Percentiles rank a stretch among this genome's conserved stretches.
phyloP scores from a whole-genome alignment of 179 eudicot species.

The Heliamphora pulchella region DNA sequence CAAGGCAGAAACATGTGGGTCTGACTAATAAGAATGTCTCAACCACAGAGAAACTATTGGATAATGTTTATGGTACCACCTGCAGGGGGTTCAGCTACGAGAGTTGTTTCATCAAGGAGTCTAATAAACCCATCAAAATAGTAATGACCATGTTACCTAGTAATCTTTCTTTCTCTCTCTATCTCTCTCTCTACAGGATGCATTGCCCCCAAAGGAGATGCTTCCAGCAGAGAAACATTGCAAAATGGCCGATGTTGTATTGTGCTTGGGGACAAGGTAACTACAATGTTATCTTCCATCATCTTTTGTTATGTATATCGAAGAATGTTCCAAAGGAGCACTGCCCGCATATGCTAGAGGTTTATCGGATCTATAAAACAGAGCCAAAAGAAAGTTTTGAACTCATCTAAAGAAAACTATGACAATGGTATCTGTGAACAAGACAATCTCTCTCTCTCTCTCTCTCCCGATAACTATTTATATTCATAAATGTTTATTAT shows the following conservation, averaged over 20 bases:
- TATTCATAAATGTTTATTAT: too few relatives aligned
- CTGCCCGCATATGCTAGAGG: not conserved
- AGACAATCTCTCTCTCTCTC: not conserved
- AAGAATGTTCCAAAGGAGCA: not conserved
- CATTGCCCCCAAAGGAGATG: slow-evolving; percentile 83
- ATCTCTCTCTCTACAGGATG: slow-evolving; percentile 53
- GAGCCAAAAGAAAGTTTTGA: not conserved
- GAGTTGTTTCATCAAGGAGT: not conserved
- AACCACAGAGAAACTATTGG: not conserved
- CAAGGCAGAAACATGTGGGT: not conserved
- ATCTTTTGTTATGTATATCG: not conserved
- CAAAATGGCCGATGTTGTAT: slow-evolving; percentile 84
- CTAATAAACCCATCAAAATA: not conserved
- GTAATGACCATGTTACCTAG: not conserved
- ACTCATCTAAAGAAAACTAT: not conserved
- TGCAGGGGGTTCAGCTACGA: not conserved
- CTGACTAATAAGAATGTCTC: not conserved
- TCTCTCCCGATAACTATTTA: too few relatives aligned
- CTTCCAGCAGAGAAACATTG: slow-evolving; percentile 82
- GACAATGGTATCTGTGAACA: not conserved
- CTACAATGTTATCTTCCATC: not conserved
- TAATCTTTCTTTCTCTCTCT: not conserved
- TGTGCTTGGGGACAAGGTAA: slow-evolving; percentile 96
- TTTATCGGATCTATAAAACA: not conserved
- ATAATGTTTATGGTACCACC: not conserved